Evolutionary conservation across 202 grass and related monocot species (phyloP), one percentile per base, ranked within the genome.

Genomic region (Setaria italica): DNA sequence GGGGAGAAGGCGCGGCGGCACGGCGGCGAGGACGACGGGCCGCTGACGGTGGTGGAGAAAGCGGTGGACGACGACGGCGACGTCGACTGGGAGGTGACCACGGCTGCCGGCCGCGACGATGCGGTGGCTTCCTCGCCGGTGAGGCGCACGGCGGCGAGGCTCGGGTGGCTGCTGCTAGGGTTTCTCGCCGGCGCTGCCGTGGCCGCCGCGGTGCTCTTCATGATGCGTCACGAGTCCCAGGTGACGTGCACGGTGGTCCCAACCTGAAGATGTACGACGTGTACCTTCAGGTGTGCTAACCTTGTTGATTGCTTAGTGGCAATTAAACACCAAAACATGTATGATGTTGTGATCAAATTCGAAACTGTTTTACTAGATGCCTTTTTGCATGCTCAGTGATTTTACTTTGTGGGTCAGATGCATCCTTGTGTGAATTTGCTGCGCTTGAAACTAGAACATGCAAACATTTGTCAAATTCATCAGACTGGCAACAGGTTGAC

Each of bases 121-220:
- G 58, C 5, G 34, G 41, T 2, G 41, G 8, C 20, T 20, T 47
- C 39, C 1, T 77, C 72, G 20, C 19, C 32, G 20, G 30, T 19
- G n/a, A 58, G 63, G 83, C 72, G 77, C 19, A 1, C 30, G 2
- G 56, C 15, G 14, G 3, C 25, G 10, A 69, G 65, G 78, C 62
- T 50, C 1, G 55, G 35, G 0, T 86, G 12, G 25, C 45, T 90
- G 63, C 7, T 87, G 70, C 80, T 84, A 65, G 85, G 89, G 53
- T 90, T 90, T 48, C 37, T 77, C 63, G 54, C 64, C 70, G 81
- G 89, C 54, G 53, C n/a, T 6, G 59, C 69, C 0, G 45, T 29
- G 0, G 69, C 76, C 2, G 35, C 53, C 3, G 37, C 76, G 0
- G 49, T 55, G 69, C 64, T 90, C 54, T 14, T 84, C 30, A 20